Base-by-base conservation (phyloP, 768 basidiomycete species). In the Lactifluus volemus region DNA sequence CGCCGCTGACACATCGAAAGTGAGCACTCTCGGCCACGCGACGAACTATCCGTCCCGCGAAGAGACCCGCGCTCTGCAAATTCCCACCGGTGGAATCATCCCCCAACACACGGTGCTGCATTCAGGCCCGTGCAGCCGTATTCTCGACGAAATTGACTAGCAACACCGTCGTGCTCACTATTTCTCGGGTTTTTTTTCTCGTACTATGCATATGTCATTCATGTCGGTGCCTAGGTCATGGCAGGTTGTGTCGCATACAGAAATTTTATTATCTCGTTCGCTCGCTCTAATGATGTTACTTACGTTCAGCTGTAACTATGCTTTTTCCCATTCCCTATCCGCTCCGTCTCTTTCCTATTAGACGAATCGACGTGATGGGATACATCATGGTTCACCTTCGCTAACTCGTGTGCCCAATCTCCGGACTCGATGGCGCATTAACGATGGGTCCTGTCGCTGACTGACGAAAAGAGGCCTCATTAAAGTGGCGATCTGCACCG, bases 51-150 rank as follows among this genome's bases (percentile, higher is more conserved):
- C 69, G 7, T 66, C 67, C 38, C 29, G 49, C 3, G 29, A 41
- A 9, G 61, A 62, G 60, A 70, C 69, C 7, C 51, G 21, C 48
- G 66, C 52, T 12, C 52, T 70, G 19, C 69, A 70, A 58, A 70
- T 70, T 30, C 69, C 69, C 36, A 67, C 67, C 11, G 59, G 49
- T 25, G 69, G 69, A 45, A 30, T 34, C 17, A 55, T 67, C 19
- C 69, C 69, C 19, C 9, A 41, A 0, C 68, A 70, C 60, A 59
- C 30, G 3, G 67, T 70, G n/a, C 44, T 70, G 21, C 17, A 64
- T 59, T 9, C 34, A 0, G 69, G 69, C 11, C 61, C 69, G 19
- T 70, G 69, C 17, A n/a, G 17, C 4, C 4, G 21, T 19, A 21
- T 7, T 49, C 49, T 64, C 14, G 7, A 56, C 2, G 58, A 53